Conservation (phyloP, 78 protist species). For the Dictyostelium discoideum region dicty_2.7 NC_007091.3:184001-184500, state of each 20-base stretch:
- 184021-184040: conserved; percentile 97
- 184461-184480: conserved; percentile 96
- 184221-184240: conserved; percentile 96
- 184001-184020: conserved; percentile 92
- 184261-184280: conserved; percentile 95
- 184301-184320: conserved; percentile 94
- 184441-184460: conserved; percentile 88
- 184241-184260: conserved; percentile 98
- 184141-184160: too few relatives aligned
- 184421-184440: conserved; percentile 93
- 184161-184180: not conserved
- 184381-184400: conserved; percentile 94
- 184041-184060: conserved; percentile 93
- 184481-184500: conserved; percentile 98
- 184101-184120: conserved; percentile 96
- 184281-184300: conserved; percentile 93
- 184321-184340: conserved; percentile 98
- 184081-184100: conserved; percentile 98
- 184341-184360: conserved; percentile 93
- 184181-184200: not conserved
- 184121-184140: conserved; percentile 92
- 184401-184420: conserved; percentile 96
- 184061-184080: conserved; percentile 90
- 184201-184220: not conserved
- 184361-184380: conserved; percentile 89